A percentile compares a stretch with the other conserved stretches of the same genome.
These are phyloP conservation scores for Dioscorea zingiberensis DNA, from an alignment of 106 monocot species.

Conservation along the genomic window DNA sequence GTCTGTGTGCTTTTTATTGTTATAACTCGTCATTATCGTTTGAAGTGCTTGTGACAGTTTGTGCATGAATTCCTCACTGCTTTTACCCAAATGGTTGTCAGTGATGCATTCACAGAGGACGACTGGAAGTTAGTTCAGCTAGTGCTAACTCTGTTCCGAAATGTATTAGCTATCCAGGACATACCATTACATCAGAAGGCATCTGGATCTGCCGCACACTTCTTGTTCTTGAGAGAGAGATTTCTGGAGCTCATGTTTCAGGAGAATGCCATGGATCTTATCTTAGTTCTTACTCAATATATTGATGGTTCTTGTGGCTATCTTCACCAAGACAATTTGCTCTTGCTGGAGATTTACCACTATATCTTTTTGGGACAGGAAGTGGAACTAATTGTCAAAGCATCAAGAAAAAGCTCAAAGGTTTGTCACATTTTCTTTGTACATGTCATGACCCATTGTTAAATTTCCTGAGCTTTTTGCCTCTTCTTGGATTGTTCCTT, in stretches of 20 bases:
- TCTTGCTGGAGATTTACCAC: slow-evolving; percentile 77
- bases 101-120: slow-evolving; percentile 78
- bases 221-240: slow-evolving; percentile 50
- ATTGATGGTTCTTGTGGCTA: slow-evolving; percentile 55
- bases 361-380: slow-evolving; percentile 71
- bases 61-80: background rate
- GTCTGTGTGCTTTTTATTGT: no score
- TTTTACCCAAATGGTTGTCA: slow-evolving; percentile 16
- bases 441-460: background rate
- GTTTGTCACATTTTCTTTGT: slow-evolving; percentile 19
- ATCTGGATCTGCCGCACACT: slow-evolving; percentile 63
- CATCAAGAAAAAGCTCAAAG: slow-evolving; percentile 30
- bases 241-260: slow-evolving; percentile 85
- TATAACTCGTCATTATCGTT: background rate
- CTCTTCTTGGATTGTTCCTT: background rate
- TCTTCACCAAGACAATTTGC: slow-evolving; percentile 67
- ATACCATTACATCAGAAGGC: slow-evolving; percentile 74
- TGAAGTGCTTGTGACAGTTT: background rate
- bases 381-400: slow-evolving; percentile 57
- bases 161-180: slow-evolving; percentile 67
- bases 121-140: slow-evolving; percentile 96
- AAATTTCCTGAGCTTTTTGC: background rate
- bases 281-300: slow-evolving; percentile 76
- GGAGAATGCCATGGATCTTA: slow-evolving; percentile 84
- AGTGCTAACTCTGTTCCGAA: slow-evolving; percentile 91